Evolutionary conservation across 2,329 filamentous ascomycete species (phyloP).

Genomic region (Cordyceps farinosa): DNA sequence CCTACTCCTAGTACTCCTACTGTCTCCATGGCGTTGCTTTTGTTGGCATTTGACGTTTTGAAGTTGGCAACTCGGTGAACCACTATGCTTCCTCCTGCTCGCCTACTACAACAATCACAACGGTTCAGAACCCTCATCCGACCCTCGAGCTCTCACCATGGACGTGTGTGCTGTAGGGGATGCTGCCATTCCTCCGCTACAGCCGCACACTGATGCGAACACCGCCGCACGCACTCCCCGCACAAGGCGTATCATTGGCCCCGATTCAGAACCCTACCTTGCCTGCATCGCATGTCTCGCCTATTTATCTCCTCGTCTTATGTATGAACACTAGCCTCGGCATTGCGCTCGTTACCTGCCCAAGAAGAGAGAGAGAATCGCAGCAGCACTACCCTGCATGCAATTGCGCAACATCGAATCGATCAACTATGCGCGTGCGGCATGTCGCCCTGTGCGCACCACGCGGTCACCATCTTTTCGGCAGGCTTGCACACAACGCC

Average conservation of each 20-base stretch:
- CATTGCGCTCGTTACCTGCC: neutral
- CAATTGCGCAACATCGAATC: neutral
- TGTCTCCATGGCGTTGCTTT: neutral
- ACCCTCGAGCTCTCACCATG: neutral
- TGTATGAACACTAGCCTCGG: neutral
- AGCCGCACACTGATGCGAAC: neutral
- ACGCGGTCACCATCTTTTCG: neutral
- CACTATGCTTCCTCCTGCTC: neutral
- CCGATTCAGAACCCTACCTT: neutral
- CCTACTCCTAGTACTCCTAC: neutral
- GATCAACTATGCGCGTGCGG: neutral
- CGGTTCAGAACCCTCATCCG: neutral
- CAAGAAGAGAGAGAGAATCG: neutral
- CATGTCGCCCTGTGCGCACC: neutral
- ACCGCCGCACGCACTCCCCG: neutral
- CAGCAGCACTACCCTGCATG: neutral
- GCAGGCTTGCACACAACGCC: neutral
- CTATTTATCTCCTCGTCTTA: neutral
- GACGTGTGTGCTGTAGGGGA: neutral
- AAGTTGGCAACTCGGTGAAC: neutral
- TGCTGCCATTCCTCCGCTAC: neutral
- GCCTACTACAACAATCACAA: neutral
- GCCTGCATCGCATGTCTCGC: neutral
- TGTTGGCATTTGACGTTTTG: neutral
- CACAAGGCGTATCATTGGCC: neutral